These are phyloP conservation scores for Grosmannia clavigera DNA, from an alignment of 2,329 filamentous ascomycete genomes.

Conservation along the genomic window DNA sequence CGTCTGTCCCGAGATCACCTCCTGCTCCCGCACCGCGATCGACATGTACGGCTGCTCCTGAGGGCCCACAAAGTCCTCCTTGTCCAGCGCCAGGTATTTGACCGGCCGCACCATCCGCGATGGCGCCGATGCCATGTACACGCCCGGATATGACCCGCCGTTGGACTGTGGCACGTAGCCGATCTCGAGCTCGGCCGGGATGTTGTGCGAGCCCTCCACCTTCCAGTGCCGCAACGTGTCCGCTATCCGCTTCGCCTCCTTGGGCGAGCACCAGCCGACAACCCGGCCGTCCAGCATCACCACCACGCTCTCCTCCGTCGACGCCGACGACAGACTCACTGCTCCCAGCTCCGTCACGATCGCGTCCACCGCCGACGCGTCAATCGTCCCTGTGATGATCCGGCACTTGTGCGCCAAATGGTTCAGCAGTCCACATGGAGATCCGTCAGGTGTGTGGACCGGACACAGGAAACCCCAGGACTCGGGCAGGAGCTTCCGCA, in stretches of 20 bases:
- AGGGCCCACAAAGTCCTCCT: conserved; percentile 78
- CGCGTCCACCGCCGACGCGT: conserved; percentile 62
- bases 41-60: conserved; percentile 98
- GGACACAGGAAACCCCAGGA: conserved; percentile 98
- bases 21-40: conserved; percentile 80
- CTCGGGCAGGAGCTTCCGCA: conserved; percentile 87
- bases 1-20: conserved; percentile 76
- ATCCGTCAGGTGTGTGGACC: conserved; percentile 92
- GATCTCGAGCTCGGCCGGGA: conserved; percentile 79
- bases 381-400: conserved; percentile 63
- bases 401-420: conserved; percentile 92
- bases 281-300: conserved; percentile 86
- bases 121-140: conserved; percentile 83
- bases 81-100: conserved; percentile 79
- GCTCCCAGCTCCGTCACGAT: conserved; percentile 72
- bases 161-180: conserved; percentile 80
- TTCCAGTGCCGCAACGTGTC: conserved; percentile 93
- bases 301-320: conserved; percentile 70
- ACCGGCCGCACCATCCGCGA: conserved; percentile 83
- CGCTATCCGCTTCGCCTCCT: conserved; percentile 67
- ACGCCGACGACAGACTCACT: conserved; percentile 61
- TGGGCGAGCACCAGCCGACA: conserved; percentile 79
- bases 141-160: conserved; percentile 88
- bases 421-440: conserved; percentile 87
- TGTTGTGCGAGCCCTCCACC: conserved; percentile 68